Evolutionary conservation across 805 yeast species (phyloP), one percentile per base, ranked within the genome.

Genomic region (Groenewaldozyma salmanticensis): DNA sequence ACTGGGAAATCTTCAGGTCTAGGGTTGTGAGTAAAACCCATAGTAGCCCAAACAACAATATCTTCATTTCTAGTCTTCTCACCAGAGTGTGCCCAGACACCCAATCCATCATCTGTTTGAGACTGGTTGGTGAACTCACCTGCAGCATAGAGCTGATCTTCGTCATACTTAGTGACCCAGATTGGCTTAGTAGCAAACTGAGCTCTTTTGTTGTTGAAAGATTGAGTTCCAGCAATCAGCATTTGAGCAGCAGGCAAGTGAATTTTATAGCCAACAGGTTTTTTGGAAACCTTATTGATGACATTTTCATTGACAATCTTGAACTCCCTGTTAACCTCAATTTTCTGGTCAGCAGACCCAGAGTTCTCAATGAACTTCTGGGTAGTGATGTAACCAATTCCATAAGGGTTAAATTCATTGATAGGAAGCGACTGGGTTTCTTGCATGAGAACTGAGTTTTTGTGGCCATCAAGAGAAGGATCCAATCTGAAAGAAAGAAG

Each of bases 71-170:
- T 78, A 27, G 81, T 85, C 27, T 64, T 57, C 45, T 79, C 87
- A 38, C 63, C 60, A 49, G 81, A 40, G 38, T 46, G 80, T 54
- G 78, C 70, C 31, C 83, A 82, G 29, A 76, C 79, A 40, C 83
- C 58, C 13, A 24, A 24, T 57, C 92, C 94, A 20, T 81, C 73
- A 59, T 81, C 92, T 3, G 35, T 54, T 43, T 71, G 71, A 13
- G 88, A 80, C 65, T 82, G 94, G 62, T 82, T 83, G 47, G 94
- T 82, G 68, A 82, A 81, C 58, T 81, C 88, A 60, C 94, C 94
- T 44, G 87, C 88, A 38, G 88, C 86, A 50, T 68, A 82, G 52
- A 80, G 61, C 62, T 81, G 75, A 56, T 79, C 71, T 57, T 83
- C 92, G 47, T 66, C 65, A 65, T 81, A 79, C 60, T 81, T 81